These are phyloP conservation scores for Suillus tomentosus DNA, from an alignment of 768 basidiomycete genomes.

Conservation along the genomic window DNA sequence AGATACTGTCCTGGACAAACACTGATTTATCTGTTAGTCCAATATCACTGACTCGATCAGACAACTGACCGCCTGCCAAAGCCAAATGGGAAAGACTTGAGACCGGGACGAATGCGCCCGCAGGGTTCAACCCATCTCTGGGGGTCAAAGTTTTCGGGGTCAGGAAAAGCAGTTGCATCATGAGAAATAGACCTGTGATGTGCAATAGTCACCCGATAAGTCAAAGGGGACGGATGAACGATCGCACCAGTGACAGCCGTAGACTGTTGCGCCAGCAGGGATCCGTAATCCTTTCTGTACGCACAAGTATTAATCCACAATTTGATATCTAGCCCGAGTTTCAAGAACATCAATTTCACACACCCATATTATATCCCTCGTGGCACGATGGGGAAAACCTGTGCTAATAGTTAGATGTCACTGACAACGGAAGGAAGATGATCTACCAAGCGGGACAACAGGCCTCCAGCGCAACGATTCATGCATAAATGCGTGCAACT, in stretches of 20 bases:
- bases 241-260: constrained; percentile 23
- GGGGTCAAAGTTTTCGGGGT: constrained; percentile 56
- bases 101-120: constrained; percentile 46
- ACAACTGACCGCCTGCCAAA: constrained; percentile 45
- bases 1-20: constrained; percentile 62
- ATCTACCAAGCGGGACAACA: constrained; percentile 22
- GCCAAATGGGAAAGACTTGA: constrained; percentile 53
- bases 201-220: not conserved
- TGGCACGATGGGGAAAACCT: constrained; percentile 58
- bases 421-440: not conserved
- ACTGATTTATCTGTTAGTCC: constrained; percentile 27
- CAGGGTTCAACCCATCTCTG: constrained; percentile 52
- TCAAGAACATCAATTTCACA: not conserved
- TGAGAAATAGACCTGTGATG: constrained; percentile 49
- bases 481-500: constrained; percentile 32
- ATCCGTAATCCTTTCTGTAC: constrained; percentile 26
- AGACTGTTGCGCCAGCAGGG: constrained; percentile 25
- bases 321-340: not conserved
- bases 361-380: constrained; percentile 60
- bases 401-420: not conserved
- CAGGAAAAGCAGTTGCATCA: constrained; percentile 50
- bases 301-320: not conserved
- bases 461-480: constrained; percentile 37
- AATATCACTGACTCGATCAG: not conserved
- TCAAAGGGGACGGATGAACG: not conserved